A percentile compares a stretch with the other conserved stretches of the same genome.
phyloP scores from a whole-genome alignment of 176 grass and related monocot genomes.

The Juncus inflexus region DNA sequence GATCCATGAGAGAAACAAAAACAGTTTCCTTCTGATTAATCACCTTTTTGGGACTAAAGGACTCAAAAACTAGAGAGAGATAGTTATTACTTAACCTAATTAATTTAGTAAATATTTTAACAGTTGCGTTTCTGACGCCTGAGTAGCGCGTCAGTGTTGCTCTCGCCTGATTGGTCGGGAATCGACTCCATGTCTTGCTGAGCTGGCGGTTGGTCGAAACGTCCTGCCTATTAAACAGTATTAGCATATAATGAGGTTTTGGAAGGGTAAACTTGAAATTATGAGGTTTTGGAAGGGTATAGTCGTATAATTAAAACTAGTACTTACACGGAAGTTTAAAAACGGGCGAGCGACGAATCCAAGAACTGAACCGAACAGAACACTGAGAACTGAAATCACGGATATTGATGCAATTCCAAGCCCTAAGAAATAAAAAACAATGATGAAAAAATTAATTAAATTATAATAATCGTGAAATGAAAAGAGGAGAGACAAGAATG shows the following conservation, averaged over 20 bases:
- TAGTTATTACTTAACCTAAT: constrained; percentile 20
- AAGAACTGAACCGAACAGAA: constrained; percentile 22
- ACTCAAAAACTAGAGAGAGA: constrained; percentile 26
- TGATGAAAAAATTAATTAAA: not conserved
- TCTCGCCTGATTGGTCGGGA: constrained; percentile 32
- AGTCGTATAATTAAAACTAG: too few species aligned
- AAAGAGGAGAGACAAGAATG: not conserved
- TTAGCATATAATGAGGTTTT: too few species aligned
- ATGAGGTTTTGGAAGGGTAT: too few species aligned
- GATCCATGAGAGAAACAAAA: constrained; percentile 29
- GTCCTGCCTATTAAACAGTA: constrained; percentile 28
- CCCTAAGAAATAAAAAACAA: constrained; percentile 15
- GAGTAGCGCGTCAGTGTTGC: constrained; percentile 30
- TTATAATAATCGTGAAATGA: not conserved
- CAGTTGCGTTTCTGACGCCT: constrained; percentile 30
- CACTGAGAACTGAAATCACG: constrained; percentile 15
- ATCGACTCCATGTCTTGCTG: constrained; percentile 27
- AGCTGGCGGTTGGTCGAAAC: constrained; percentile 3
- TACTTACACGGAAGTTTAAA: too few species aligned
- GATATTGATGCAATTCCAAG: constrained; percentile 14
- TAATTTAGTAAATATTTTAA: constrained; percentile 23
- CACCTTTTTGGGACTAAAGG: constrained; percentile 10
- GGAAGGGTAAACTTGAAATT: too few species aligned
- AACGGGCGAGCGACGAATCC: constrained; percentile 31
- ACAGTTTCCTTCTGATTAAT: not conserved